Percentiles rank a stretch among this genome's conserved stretches.
phyloP scores from a whole-genome alignment of 306 rosid species.

The Ammopiptanthus mongolicus region DNA sequence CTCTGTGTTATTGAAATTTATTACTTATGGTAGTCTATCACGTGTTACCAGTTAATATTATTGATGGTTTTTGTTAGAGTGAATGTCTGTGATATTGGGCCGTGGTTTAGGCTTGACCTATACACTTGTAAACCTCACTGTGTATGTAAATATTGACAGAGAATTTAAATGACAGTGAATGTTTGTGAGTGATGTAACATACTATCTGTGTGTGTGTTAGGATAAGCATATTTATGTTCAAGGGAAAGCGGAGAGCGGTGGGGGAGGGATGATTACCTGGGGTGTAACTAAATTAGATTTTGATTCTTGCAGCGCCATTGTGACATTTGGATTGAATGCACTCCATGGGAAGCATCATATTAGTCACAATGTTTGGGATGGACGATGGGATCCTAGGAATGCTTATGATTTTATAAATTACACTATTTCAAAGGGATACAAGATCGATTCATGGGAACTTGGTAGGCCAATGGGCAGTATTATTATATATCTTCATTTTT shows the following conservation, averaged over 20 bases:
- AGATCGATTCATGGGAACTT: constrained; percentile 88
- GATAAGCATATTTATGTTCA: not conserved
- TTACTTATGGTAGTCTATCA: not conserved
- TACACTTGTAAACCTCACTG: not conserved
- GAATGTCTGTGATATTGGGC: not conserved
- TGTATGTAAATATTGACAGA: not conserved
- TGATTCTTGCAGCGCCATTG: constrained; percentile 53
- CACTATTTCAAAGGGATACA: constrained; percentile 72
- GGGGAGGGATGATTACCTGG: not conserved
- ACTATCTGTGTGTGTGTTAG: not conserved
- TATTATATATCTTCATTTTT: not conserved
- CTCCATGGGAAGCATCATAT: constrained; percentile 69
- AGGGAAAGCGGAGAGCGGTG: not conserved
- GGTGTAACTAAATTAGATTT: constrained; percentile 7
- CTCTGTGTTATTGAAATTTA: not conserved
- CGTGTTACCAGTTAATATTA: not conserved
- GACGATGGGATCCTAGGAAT: constrained; percentile 77
- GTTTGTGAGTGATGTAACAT: not conserved
- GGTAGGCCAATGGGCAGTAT: constrained; percentile 46
- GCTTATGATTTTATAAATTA: constrained; percentile 64
- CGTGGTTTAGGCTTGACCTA: not conserved
- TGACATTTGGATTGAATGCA: constrained; percentile 92
- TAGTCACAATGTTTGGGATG: constrained; percentile 59
- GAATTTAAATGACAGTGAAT: not conserved
- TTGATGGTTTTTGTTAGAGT: not conserved